Evolutionary conservation across 208 protist genomes (phyloP), one percentile per base, ranked within the genome.

Genomic region (Wallacemonas sp.): DNA sequence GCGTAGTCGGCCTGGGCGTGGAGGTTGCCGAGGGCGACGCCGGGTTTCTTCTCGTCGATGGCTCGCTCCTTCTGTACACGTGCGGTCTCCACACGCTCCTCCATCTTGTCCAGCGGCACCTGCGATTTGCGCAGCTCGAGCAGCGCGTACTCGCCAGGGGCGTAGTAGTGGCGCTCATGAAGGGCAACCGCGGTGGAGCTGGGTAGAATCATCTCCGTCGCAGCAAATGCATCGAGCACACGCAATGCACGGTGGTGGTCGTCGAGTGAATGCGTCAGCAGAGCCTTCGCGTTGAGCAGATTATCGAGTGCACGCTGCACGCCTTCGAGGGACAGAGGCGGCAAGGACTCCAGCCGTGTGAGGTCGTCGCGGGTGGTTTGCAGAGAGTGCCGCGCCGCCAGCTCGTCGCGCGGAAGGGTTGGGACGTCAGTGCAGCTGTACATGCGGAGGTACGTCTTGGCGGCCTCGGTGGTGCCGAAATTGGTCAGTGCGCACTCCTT

Each of bases 1-100:
- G 77, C 85, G 63, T 90, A 76, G 75, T 93, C 83, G n/a, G 91
- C 81, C 76, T 94, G 83, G 0, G 79, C 72, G 68, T 84, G 81
- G 17, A 91, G 71, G 65, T 73, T 76, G 41, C 76, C 74, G 38
- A 94, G 73, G 3, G 85, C 84, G 0, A 80, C 80, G 53, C 73
- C 73, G 13, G 83, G 82, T 37, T 85, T 57, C 29, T 59, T 68
- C 3, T 69, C 55, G 41, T 91, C 82, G 30, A 94, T 84, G 17
- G 84, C 84, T 26, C 34, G 52, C 66, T 91, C 88, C 71, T 90
- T 91, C 37, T 72, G 33, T n/a, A 71, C 29, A 59, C 85, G 84
- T 19, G 63, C 73, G 8, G 65, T 55, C 44, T 83, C 62, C 58
- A 89, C 76, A 10, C 76, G 79, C 30, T 70, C 65, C 74, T 91